phyloP scores from a whole-genome alignment of 305 asterid species.

The Solanum aculeatissimum region DNA sequence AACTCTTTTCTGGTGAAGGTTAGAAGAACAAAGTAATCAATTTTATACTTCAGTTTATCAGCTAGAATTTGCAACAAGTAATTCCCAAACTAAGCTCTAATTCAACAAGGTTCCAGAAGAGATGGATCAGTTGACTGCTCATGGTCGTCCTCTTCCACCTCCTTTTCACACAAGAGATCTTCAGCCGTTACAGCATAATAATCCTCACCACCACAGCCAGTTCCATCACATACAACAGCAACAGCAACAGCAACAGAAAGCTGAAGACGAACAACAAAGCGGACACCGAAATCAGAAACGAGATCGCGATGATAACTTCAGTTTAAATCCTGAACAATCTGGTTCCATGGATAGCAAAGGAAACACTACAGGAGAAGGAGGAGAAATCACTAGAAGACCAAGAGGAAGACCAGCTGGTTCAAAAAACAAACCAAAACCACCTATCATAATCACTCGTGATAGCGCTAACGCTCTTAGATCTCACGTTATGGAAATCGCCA shows the following conservation, averaged over 20 bases:
- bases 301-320: background rate
- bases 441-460: constrained; percentile 77
- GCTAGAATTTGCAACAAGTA: background rate
- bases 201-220: constrained; percentile 25
- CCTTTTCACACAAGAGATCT: constrained; percentile 50
- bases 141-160: constrained; percentile 55
- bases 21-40: background rate
- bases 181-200: constrained; percentile 25
- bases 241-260: background rate
- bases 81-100: background rate
- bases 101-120: background rate
- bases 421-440: constrained; percentile 75
- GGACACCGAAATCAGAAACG: background rate
- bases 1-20: constrained; percentile 1
- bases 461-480: constrained; percentile 77
- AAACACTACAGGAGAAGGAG: constrained; percentile 12
- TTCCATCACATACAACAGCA: constrained; percentile 11
- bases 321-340: constrained; percentile 14
- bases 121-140: constrained; percentile 52
- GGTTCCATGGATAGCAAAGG: constrained; percentile 7
- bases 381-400: constrained; percentile 44
- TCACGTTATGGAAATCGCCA: constrained; percentile 67
- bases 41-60: background rate
- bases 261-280: background rate
- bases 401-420: constrained; percentile 79